Percentiles rank a stretch among this genome's conserved stretches.
phyloP scores from a whole-genome alignment of 2,329 filamentous ascomycete genomes.

The Colletotrichum salicis region DNA sequence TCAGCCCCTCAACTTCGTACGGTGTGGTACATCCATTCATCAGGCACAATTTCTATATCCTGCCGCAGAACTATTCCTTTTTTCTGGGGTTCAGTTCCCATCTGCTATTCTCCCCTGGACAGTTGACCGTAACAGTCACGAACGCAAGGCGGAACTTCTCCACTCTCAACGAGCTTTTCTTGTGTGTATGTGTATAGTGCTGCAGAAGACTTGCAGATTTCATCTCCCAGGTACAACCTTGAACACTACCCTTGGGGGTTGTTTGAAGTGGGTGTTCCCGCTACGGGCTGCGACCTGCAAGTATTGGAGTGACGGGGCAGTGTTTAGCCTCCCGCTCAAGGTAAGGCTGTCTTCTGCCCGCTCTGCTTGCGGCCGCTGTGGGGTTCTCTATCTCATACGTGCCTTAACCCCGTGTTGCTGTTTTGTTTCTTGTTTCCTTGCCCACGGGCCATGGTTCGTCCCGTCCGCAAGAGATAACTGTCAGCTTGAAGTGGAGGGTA shows the following conservation, averaged over 20 bases:
- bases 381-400: conserved; percentile 34
- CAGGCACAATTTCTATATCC: neutral
- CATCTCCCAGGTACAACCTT: conserved; percentile 23
- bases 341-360: conserved; percentile 20
- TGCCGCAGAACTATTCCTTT: neutral
- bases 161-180: conserved; percentile 11
- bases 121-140: neutral
- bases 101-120: neutral
- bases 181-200: conserved; percentile 3
- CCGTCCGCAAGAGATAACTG: conserved; percentile 47
- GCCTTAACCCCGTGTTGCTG: conserved; percentile 22
- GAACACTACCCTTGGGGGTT: conserved; percentile 5
- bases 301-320: conserved; percentile 4
- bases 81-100: neutral
- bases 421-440: conserved; percentile 1
- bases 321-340: conserved; percentile 25
- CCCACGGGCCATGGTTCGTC: conserved; percentile 47
- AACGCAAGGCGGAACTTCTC: conserved; percentile 22
- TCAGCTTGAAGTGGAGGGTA: conserved; percentile 37
- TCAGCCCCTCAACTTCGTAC: neutral
- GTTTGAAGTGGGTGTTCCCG: neutral
- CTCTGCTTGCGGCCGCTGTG: conserved; percentile 51
- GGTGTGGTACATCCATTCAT: neutral
- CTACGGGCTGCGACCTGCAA: conserved; percentile 7
- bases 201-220: conserved; percentile 26